Conservation (phyloP, 2,329 filamentous ascomycete genomes). For the Hypoxylon sp. region DNA sequence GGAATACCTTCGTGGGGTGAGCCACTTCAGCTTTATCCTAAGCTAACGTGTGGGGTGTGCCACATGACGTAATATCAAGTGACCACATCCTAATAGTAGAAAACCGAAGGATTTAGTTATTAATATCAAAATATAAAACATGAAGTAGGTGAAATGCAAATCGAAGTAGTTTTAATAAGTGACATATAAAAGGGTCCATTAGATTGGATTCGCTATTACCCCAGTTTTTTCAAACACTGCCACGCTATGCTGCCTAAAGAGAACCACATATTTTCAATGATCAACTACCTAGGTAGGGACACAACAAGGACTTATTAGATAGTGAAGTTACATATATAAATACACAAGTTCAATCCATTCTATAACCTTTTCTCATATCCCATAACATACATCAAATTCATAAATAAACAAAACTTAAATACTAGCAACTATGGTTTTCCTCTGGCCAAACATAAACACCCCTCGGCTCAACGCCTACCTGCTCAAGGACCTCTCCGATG, state of each 20-base stretch:
- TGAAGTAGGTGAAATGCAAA: not conserved
- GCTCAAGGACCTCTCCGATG: slow-evolving; percentile 25
- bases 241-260: not conserved
- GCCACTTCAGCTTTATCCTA: no score
- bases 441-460: not conserved
- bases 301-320: not conserved
- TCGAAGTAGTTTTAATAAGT: not conserved
- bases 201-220: not conserved
- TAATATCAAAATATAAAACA: not conserved
- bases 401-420: not conserved
- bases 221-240: not conserved
- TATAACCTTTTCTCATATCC: not conserved
- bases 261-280: not conserved
- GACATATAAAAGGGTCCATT: not conserved
- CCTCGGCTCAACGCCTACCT: slow-evolving; percentile 37
- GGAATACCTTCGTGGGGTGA: no score
- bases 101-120: not conserved
- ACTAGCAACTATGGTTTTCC: slow-evolving; percentile 25
- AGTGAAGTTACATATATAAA: not conserved
- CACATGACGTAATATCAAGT: no score
- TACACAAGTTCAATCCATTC: not conserved
- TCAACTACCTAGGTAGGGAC: not conserved
- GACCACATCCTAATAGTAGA: no score
- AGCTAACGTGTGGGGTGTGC: no score
- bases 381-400: not conserved